Evolutionary conservation across 83 land plant species (phyloP), one percentile per base, ranked within the genome.

Genomic region (Diphasiastrum complanatum): DNA sequence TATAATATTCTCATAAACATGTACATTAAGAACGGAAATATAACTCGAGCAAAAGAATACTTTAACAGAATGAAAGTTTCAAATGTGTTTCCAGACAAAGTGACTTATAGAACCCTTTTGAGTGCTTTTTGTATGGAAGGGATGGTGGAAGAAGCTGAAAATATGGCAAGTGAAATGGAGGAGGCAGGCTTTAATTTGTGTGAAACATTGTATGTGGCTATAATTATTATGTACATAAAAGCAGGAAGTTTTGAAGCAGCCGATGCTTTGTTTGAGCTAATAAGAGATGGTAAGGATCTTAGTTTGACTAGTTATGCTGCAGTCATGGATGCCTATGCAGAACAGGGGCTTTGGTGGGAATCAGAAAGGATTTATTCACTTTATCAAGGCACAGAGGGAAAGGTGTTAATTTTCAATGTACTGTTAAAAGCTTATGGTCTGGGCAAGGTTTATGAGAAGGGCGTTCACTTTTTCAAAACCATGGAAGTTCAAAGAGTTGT

Each of bases 371-470:
- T 81, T 5, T 86, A 83, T 59, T 23, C 30, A 10, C 5, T 67
- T 27, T 62, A 65, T 20, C 31, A 36, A n/a, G 73, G 64, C 43
- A 4, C 41, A 27, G 65, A 51, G 51, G 66, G 30, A 67, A 75
- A 61, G 51, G 69, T 75, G 25, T 3, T 70, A 55, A 75, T 80
- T 14, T 76, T 74, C 54, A 86, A 86, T 78, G 87, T 83, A 5
- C 78, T 86, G 86, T 66, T 85, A 2, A 85, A 85, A 55, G 86
- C 82, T 3, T 86, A 86, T 75, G 86, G 84, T 4, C 67, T 61
- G 18, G 75, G 76, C 30, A 56, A 70, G 29, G 47, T 70, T 4
- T 78, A 77, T 61, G 74, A 66, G 43, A 80, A 83, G 58, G 91
- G 82, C 51, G 41, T 78, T 20, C 51, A 68, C 16, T 65, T 86